Evolutionary conservation across 208 protist genomes (phyloP), one percentile per base, ranked within the genome.

Genomic region (Entamoeba nuttalli): DNA sequence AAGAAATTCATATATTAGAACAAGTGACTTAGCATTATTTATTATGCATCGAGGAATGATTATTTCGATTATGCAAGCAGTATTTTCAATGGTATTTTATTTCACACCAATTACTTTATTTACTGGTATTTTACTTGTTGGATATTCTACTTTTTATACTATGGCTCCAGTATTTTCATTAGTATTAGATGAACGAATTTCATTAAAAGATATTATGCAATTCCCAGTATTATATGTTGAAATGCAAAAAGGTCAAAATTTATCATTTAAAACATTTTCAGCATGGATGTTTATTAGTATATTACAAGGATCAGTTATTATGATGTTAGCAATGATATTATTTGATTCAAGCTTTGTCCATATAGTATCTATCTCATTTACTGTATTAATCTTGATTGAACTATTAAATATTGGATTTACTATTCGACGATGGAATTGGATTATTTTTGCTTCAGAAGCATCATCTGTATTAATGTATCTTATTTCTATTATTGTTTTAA

Each of bases 151-250:
- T 30, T 19, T 71, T 30, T 71, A 71, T n/a, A 71, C 57, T 25
- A n/a, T 71, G 15, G 15, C 25, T 7, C 57, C 57, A 5, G 57
- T 71, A 19, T 30, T 71, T 19, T 19, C 57, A 19, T n/a, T 71
- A 30, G 21, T 71, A 25, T 71, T 71, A 9, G 57, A 71, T n/a
- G 57, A 71, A 71, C 4, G 25, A 19, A 30, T 71, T 41, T 97
- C 97, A 52, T 97, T 98, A 93, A 96, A 97, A 5, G 98, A 98
- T 94, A 98, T 98, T 19, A 97, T 98, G 94, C 97, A 98, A 57
- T 99, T 98, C 97, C 99, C 98, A 17, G 98, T 99, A 95, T 97
- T 99, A 50, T 99, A 99, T 96, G 97, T 98, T 73, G 98, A 99
- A 94, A 96, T 99, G 25, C 99, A 99, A 11, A 51, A 96, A 97